A percentile compares a stretch with the other conserved stretches of the same genome.
Conservation (phyloP, 352 stramenopile species). For the Globisporangium polare region DNA sequence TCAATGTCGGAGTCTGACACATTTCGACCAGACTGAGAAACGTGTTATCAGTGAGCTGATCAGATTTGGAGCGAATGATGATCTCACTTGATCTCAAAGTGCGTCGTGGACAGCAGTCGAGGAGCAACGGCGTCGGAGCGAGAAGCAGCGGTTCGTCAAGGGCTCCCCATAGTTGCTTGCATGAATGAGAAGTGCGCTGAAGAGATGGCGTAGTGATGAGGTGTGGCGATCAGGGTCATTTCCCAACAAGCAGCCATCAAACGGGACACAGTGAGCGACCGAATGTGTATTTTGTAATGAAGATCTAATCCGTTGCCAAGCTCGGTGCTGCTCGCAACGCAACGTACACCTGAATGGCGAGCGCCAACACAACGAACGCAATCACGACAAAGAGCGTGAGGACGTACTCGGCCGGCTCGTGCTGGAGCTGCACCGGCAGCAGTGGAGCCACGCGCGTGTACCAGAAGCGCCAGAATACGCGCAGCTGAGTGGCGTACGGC, state of each 20-base stretch:
- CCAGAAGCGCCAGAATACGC: conserved; percentile 12
- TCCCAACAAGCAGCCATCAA: too few relatives aligned
- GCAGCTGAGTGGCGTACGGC: neutral
- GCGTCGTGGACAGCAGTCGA: neutral
- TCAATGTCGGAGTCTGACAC: neutral
- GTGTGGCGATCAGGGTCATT: too few relatives aligned
- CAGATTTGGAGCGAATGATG: neutral
- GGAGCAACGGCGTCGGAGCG: neutral
- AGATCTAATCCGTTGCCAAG: neutral
- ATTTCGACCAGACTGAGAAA: too few relatives aligned
- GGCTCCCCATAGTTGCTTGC: too few relatives aligned
- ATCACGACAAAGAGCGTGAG: conserved; percentile 3
- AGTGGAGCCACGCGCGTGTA: conserved; percentile 5
- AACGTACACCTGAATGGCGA: conserved; percentile 10
- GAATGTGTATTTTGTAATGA: neutral
- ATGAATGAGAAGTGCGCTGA: neutral
- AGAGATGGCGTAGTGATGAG: too few relatives aligned
- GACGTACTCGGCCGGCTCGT: conserved; percentile 12
- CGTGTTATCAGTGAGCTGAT: neutral
- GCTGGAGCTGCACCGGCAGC: conserved; percentile 8
- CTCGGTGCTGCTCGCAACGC: neutral
- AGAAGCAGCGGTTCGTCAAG: too few relatives aligned
- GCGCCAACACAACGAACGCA: conserved; percentile 9
- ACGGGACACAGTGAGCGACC: too few relatives aligned
- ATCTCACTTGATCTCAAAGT: neutral